Evolutionary conservation across 805 yeast genomes (phyloP).

Genomic region (Wickerhamiella musiphila): DNA sequence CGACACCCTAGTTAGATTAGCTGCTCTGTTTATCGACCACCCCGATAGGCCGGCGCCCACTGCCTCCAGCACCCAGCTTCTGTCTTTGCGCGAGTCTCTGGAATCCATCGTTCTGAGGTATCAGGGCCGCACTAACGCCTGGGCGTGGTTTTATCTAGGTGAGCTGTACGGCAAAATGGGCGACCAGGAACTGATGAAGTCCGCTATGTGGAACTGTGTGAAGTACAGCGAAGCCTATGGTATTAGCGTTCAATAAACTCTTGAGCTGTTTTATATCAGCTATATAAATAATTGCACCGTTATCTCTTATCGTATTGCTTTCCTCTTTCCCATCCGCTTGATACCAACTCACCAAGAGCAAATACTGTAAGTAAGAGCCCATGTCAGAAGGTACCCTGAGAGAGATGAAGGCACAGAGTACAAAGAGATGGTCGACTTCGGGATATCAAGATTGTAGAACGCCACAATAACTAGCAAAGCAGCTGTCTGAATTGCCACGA

Average conservation of each 20-base stretch:
- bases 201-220: slow-evolving; percentile 44
- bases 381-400: slow-evolving; percentile 13
- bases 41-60: slow-evolving; percentile 1
- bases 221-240: too few relatives aligned
- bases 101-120: slow-evolving; percentile 13
- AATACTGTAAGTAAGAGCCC: slow-evolving; percentile 15
- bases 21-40: slow-evolving; percentile 3
- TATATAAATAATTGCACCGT: too few relatives aligned
- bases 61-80: slow-evolving; percentile 3
- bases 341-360: too few relatives aligned
- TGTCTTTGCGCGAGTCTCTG: slow-evolving; percentile 5
- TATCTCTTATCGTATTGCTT: too few relatives aligned
- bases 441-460: slow-evolving; percentile 3
- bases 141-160: slow-evolving; percentile 55
- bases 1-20: slow-evolving; percentile 12
- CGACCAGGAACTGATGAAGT: slow-evolving; percentile 31
- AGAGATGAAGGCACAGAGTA: slow-evolving; percentile 9
- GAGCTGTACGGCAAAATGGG: slow-evolving; percentile 41
- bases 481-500: slow-evolving; percentile 14
- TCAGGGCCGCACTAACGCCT: slow-evolving; percentile 33
- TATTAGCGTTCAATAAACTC: too few relatives aligned
- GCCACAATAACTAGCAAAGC: slow-evolving; percentile 15
- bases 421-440: slow-evolving; percentile 3
- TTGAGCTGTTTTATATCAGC: too few relatives aligned
- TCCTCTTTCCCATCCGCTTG: too few relatives aligned